Base-by-base conservation (phyloP, 1,284 basidiomycete species). In the Puccinia brachypodii region DNA sequence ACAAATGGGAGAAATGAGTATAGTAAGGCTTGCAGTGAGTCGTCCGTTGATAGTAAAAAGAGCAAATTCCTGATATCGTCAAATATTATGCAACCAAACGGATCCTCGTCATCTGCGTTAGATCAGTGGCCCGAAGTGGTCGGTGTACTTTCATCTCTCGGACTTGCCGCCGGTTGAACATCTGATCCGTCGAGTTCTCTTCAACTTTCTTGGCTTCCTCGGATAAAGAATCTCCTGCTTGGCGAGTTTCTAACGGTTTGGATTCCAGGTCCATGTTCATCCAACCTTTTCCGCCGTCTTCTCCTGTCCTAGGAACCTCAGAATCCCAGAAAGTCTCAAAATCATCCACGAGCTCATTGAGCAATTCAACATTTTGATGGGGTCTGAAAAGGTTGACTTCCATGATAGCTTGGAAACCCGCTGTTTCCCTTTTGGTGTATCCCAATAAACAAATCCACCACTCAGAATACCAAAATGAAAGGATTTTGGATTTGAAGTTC, bases 11-110 rank as follows among this genome's bases (percentile, higher is more conserved):
- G 88, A 90, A 93, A 94, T 8, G 91, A 89, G 82, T 92, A 88
- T 19, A 93, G 90, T 84, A 95, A 91, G 44, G 90, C 89, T 31
- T 90, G 85, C 85, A 90, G 90, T 0, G 91, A 90, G 53, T 87
- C 87, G 2, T 86, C 84, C 3, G 89, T 89, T 13, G 87, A 88
- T 42, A 96, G 85, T 42, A 89, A 85, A 77, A 94, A 87, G 28
- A 98, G 89, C 69, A 95, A 88, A 1, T 90, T 87, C 14, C 90
- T 89, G 81, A 97, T 89, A 85, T 98, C 95, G 66, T 90, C 88
- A 86, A 95, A 94, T 19, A 98, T 87, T 31, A 96, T 89, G 1
- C 90, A 90, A 0, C 91, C 88, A 86, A 92, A 95, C 0, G 94
- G 94, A 86, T 96, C 94, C 38, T 89, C 89, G 7, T 90, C 89